A percentile compares a stretch with the other conserved stretches of the same genome.
phyloP scores from a whole-genome alignment of 106 monocot genomes.

The Dendrobium catenatum region DNA sequence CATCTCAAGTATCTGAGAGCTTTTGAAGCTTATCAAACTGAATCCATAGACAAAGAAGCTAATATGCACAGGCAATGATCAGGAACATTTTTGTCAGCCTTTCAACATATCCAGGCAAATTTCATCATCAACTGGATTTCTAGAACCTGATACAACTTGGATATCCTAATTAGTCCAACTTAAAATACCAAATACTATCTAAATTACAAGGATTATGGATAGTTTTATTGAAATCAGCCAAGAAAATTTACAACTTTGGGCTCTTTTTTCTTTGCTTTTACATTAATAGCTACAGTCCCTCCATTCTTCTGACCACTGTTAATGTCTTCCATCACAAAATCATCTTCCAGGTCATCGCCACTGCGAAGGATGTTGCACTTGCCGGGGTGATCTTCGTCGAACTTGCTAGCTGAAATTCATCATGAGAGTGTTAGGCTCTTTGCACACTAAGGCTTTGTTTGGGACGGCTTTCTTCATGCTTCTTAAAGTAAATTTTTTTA shows the following conservation, averaged over 20 bases:
- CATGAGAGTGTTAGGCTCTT: neutral
- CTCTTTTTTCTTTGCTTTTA: constrained; percentile 46
- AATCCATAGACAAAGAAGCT: too few species aligned
- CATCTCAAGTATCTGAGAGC: too few species aligned
- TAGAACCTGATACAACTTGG: too few species aligned
- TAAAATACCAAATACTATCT: too few species aligned
- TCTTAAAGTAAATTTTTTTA: too few species aligned
- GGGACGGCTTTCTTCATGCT: too few species aligned
- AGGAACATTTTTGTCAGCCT: too few species aligned
- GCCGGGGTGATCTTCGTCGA: constrained; percentile 19
- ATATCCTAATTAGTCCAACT: too few species aligned
- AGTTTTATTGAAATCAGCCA: constrained; percentile 22
- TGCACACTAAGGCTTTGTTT: neutral
- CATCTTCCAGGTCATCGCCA: constrained; percentile 96
- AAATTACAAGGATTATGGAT: neutral
- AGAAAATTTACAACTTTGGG: constrained; percentile 73
- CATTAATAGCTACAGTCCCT: neutral
- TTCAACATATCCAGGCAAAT: too few species aligned
- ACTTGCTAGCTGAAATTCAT: constrained; percentile 25
- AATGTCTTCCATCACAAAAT: constrained; percentile 43
- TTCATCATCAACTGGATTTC: too few species aligned
- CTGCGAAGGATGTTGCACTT: constrained; percentile 30
- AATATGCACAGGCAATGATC: too few species aligned
- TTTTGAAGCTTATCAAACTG: too few species aligned
- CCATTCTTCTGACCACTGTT: constrained; percentile 22